phyloP scores from a whole-genome alignment of 2,329 filamentous ascomycete genomes.

The Alternaria brassicicola region DNA sequence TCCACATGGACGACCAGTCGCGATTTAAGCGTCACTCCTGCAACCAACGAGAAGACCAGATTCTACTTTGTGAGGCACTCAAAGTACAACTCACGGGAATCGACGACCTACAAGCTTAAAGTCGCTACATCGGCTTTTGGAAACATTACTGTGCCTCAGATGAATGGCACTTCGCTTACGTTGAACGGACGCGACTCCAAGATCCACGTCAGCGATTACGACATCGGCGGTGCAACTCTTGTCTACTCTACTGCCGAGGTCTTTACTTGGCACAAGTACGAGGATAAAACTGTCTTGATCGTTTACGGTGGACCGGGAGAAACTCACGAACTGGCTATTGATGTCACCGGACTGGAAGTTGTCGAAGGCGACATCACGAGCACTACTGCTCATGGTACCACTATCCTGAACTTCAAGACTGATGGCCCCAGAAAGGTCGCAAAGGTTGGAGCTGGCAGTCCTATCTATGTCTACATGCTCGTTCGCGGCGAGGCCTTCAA shows the following conservation, averaged over 20 bases:
- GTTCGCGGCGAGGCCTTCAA: conserved; percentile 70
- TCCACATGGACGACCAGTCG: conserved; percentile 47
- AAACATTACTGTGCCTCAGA: conserved; percentile 63
- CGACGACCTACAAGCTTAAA: conserved; percentile 67
- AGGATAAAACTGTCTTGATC: conserved; percentile 64
- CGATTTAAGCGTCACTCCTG: conserved; percentile 65
- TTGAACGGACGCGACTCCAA: conserved; percentile 70
- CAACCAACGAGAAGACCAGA: conserved; percentile 61
- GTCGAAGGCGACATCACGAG: conserved; percentile 52
- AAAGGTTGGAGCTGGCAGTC: conserved; percentile 49
- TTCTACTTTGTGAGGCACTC: conserved; percentile 72
- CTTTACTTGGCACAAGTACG: conserved; percentile 69
- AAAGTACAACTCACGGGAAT: conserved; percentile 64
- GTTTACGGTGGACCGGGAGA: conserved; percentile 69
- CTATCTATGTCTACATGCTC: conserved; percentile 63
- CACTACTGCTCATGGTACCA: conserved; percentile 51
- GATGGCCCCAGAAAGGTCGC: conserved; percentile 60
- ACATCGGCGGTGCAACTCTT: conserved; percentile 63
- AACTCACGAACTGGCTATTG: conserved; percentile 66
- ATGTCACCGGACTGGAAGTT: conserved; percentile 42
- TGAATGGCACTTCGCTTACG: conserved; percentile 60
- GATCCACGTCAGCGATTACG: conserved; percentile 71
- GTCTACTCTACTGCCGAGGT: conserved; percentile 74
- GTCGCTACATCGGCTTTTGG: conserved; percentile 64
- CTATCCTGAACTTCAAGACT: conserved; percentile 62